These are phyloP conservation scores for Houttuynia cordata DNA, from an alignment of 164 flowering plant genomes.

Conservation along the genomic window DNA sequence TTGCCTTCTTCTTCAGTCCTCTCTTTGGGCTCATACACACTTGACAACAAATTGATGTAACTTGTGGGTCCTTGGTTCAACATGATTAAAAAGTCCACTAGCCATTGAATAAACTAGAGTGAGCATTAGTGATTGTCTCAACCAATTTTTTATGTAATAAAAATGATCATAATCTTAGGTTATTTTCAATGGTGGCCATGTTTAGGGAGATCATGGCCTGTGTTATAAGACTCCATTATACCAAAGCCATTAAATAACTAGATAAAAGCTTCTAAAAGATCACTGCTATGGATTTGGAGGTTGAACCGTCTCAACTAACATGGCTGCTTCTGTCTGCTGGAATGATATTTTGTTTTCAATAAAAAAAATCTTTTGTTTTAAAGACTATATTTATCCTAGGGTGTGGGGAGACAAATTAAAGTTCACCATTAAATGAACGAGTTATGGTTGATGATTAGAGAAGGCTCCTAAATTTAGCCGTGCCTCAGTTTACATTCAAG, in stretches of 20 bases:
- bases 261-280: background rate
- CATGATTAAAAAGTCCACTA: background rate
- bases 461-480: too few species aligned
- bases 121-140: background rate
- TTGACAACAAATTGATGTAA: too few species aligned
- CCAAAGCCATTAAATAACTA: background rate
- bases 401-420: too few species aligned
- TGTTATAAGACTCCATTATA: background rate
- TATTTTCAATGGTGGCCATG: background rate
- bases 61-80: background rate
- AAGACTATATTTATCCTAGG: too few species aligned
- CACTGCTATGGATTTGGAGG: background rate
- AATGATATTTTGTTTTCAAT: constrained; percentile 7
- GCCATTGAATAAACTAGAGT: background rate
- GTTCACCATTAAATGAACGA: too few species aligned
- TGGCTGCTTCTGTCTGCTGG: background rate
- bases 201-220: background rate
- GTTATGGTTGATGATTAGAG: too few species aligned
- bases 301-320: background rate
- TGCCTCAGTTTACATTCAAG: too few species aligned
- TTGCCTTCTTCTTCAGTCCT: background rate
- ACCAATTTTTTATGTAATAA: too few species aligned
- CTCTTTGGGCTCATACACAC: background rate
- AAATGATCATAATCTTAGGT: background rate
- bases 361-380: constrained; percentile 1